Evolutionary conservation across 1,284 basidiomycete genomes (phyloP).

Genomic region (Pseudozyma sp.): DNA sequence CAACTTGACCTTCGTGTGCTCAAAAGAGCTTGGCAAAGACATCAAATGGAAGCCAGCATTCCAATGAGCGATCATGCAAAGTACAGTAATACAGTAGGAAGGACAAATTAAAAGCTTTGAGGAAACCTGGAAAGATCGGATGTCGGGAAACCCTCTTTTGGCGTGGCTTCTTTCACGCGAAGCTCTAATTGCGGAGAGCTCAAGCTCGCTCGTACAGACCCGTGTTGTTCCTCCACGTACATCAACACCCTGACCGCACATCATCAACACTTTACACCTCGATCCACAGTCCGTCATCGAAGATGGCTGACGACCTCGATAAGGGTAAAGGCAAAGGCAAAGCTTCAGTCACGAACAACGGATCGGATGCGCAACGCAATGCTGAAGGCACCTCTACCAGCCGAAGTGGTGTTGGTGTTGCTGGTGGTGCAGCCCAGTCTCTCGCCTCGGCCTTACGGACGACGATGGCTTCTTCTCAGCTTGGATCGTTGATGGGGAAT

Average conservation of each 20-base stretch:
- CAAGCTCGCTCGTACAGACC: neutral
- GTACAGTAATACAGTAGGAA: no score
- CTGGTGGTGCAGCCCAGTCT: slow-evolving; percentile 15
- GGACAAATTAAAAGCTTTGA: neutral
- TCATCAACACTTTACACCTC: neutral
- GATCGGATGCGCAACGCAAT: neutral
- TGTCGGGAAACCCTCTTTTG: neutral
- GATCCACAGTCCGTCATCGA: neutral
- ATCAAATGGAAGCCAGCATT: no score
- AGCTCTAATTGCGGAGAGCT: slow-evolving; percentile 3
- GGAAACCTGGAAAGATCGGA: slow-evolving; percentile 1
- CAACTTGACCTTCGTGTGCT: no score
- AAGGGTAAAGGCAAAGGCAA: slow-evolving; percentile 29
- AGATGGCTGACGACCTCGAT: slow-evolving; percentile 17
- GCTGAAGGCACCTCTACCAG: neutral
- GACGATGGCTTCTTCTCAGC: slow-evolving; percentile 34
- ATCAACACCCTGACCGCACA: neutral
- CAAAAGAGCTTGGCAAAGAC: no score
- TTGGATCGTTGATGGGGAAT: slow-evolving; percentile 24
- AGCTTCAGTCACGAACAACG: neutral
- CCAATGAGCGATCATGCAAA: no score
- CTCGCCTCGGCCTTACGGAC: slow-evolving; percentile 27
- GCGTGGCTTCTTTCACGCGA: slow-evolving; percentile 13
- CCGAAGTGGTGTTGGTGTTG: neutral
- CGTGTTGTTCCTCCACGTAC: neutral